phyloP scores from a whole-genome alignment of 2,329 filamentous ascomycete genomes.

The Scorias spongiosa region DNA sequence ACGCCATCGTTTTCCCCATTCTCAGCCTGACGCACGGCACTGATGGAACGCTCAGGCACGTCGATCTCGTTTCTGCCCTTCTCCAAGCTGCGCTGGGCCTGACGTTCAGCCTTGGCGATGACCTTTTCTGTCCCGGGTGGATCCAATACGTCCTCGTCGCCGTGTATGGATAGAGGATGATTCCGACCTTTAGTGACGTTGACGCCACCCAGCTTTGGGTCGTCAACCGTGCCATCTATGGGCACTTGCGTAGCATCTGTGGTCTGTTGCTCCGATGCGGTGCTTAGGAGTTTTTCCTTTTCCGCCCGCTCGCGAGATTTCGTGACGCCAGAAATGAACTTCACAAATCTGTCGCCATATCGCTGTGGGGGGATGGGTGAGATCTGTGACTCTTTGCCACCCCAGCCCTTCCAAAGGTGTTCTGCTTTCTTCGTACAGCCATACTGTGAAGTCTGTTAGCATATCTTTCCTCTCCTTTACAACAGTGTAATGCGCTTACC shows the following conservation, averaged over 20 bases:
- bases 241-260: slow-evolving; percentile 8
- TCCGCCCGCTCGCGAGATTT: slow-evolving; percentile 77
- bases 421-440: slow-evolving; percentile 88
- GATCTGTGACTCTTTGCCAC: slow-evolving; percentile 69
- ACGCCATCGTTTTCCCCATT: slow-evolving; percentile 40
- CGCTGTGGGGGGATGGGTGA: slow-evolving; percentile 79
- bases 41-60: slow-evolving; percentile 47
- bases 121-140: slow-evolving; percentile 35
- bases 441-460: slow-evolving; percentile 48
- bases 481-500: slow-evolving; percentile 39
- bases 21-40: slow-evolving; percentile 41
- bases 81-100: slow-evolving; percentile 42
- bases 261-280: slow-evolving; percentile 9
- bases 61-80: slow-evolving; percentile 35
- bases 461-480: not conserved
- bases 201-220: slow-evolving; percentile 24
- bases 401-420: slow-evolving; percentile 92
- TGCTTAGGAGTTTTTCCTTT: slow-evolving; percentile 23
- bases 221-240: slow-evolving; percentile 16
- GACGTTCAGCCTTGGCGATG: slow-evolving; percentile 45
- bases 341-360: slow-evolving; percentile 87
- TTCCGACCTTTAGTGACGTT: slow-evolving; percentile 17
- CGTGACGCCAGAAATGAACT: slow-evolving; percentile 80
- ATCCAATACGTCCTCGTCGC: slow-evolving; percentile 4
- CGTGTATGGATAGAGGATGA: not conserved